Conservation (phyloP, 345 rosid genomes). For the Nasturtium officinale region DNA sequence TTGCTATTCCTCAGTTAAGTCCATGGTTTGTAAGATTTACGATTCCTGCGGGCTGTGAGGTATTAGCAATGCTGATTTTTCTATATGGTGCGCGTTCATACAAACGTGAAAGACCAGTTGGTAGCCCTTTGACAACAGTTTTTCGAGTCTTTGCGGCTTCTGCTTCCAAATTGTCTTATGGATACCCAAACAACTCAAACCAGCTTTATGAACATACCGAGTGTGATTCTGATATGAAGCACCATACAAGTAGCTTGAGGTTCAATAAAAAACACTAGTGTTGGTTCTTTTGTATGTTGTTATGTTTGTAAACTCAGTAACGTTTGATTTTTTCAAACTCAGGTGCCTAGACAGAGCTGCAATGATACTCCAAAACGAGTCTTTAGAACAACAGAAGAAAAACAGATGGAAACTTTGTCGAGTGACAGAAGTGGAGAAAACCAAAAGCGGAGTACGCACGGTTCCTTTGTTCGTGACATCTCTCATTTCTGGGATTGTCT, state of each 20-base stretch:
- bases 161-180: constrained; percentile 34
- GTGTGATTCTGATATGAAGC: neutral
- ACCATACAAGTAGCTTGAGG: constrained; percentile 42
- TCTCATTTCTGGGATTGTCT: constrained; percentile 43
- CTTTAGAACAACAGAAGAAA: constrained; percentile 36
- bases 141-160: constrained; percentile 46
- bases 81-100: constrained; percentile 37
- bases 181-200: constrained; percentile 1
- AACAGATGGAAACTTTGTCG: constrained; percentile 53
- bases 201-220: constrained; percentile 40
- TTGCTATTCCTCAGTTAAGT: constrained; percentile 40
- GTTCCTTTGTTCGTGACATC: constrained; percentile 43
- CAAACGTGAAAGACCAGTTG: constrained; percentile 23
- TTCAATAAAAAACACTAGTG: neutral
- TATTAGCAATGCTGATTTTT: constrained; percentile 44
- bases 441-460: constrained; percentile 36
- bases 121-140: constrained; percentile 46
- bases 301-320: neutral
- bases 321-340: neutral
- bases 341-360: constrained; percentile 51
- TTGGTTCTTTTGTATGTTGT: neutral
- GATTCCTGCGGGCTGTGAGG: constrained; percentile 43
- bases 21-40: constrained; percentile 48
- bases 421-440: constrained; percentile 50
- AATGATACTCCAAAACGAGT: constrained; percentile 36